phyloP scores from a whole-genome alignment of 345 rosid genomes.

The Alliaria petiolata region DNA sequence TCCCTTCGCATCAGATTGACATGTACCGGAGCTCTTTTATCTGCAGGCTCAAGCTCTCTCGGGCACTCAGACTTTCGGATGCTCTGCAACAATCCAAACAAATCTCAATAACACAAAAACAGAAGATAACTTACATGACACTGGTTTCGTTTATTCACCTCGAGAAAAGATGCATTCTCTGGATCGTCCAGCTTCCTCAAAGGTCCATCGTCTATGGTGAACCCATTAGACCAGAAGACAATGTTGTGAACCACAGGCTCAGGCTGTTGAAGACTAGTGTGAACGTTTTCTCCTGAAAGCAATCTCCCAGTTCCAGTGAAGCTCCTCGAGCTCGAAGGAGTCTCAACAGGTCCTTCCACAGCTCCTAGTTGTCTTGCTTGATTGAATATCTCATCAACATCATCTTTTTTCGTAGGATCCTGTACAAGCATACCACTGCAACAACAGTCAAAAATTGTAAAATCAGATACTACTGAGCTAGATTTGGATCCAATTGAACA shows the following conservation, averaged over 20 bases:
- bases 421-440: constrained; percentile 97
- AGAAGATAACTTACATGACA: neutral
- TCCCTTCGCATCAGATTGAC: constrained; percentile 87
- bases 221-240: constrained; percentile 92
- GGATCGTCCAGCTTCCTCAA: constrained; percentile 92
- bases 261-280: constrained; percentile 77
- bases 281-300: constrained; percentile 75
- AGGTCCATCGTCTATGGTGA: constrained; percentile 92
- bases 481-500: too few species aligned
- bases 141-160: constrained; percentile 43
- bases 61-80: constrained; percentile 97
- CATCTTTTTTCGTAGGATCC: constrained; percentile 78
- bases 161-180: constrained; percentile 87
- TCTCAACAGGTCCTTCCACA: constrained; percentile 81
- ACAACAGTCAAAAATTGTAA: neutral
- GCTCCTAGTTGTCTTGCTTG: constrained; percentile 95
- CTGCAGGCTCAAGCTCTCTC: constrained; percentile 92
- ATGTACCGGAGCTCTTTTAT: constrained; percentile 78
- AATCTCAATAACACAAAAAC: neutral
- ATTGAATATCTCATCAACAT: constrained; percentile 88
- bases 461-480: too few species aligned
- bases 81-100: constrained; percentile 49
- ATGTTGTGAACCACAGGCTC: constrained; percentile 79
- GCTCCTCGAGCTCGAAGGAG: constrained; percentile 73
- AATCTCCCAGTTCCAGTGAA: constrained; percentile 83